Base-by-base conservation (phyloP, 2,329 filamentous ascomycete genomes). In the Clonostachys sp. region DNA sequence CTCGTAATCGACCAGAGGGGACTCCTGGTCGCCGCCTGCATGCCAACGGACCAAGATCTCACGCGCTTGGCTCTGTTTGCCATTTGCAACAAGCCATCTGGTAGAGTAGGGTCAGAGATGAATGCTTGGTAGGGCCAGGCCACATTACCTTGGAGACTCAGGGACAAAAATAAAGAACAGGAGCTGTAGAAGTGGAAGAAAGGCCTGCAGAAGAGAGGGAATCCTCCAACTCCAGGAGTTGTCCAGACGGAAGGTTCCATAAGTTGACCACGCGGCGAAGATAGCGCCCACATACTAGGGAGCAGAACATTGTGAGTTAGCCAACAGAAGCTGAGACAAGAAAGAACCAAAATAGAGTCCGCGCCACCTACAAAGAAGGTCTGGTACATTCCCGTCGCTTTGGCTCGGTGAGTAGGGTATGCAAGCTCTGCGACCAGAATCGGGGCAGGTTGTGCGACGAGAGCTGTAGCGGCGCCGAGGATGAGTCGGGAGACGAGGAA, bases 41-140 rank as follows among this genome's bases (percentile, higher is more conserved):
- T 74, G 71, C 50, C 68, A 73, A 40, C 65, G 66, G 33, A 59
- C 61, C 1, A 71, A 50, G 30, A 64, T 56, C 2, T 51, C 41
- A 8, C 57, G 41, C 65, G 55, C 51, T 13, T 70, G 65, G 4
- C 71, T 60, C 6, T 54, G 49, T 12, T 65, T 58, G 42, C 62
- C 65, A 58, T 68, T 59, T 42, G 65, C 59, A 20, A 73, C 55
- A 6, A 53, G 48, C 51, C 51, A 53, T 7, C 51, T 24, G 24
- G 24, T 30, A 30, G 3, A 30, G 3, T 1, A 30, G 9, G 24
- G 24, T 30, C 10, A 30, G 24, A 10, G 24, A 30, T 4, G 24
- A 30, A 30, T 30, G 4, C 24, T 30, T 10, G 24, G 24, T 30
- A 30, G 24, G 24, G 24, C 24, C 24, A 30, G 24, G 24, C 6